Base-by-base conservation (phyloP, 2,329 filamentous ascomycete genomes). In the Epichloe coenophiala region DNA sequence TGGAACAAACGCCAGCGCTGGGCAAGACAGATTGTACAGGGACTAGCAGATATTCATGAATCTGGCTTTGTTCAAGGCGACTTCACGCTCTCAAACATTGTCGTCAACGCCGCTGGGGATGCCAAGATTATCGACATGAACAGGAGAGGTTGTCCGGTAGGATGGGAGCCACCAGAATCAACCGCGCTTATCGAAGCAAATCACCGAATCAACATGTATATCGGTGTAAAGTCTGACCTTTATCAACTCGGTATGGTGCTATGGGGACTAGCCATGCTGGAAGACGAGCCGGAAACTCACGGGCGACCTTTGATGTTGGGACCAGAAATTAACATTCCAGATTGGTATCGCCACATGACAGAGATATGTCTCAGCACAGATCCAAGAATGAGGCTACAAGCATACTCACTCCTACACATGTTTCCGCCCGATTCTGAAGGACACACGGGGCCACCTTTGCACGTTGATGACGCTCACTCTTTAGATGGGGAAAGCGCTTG, bases 111-210 rank as follows among this genome's bases (percentile, higher is more conserved):
- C 12, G 69, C 85, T 42, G 83, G 89, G 61, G 78, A 96, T 61
- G 93, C 91, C 8, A 91, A 94, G 61, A 97, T 98, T 57, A 98
- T 98, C 62, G 93, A 98, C 66, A 96, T 98, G 70, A 98, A 98
- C 69, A 79, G 93, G 50, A 78, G 93, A 59, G 93, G 93, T n/a
- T 98, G 93, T 60, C 93, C 93, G 0, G 87, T 97, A 4, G 91
- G 91, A 23, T 98, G 93, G 93, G 93, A 98, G 58, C 90, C 93
- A 3, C 93, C 93, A 4, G 93, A 98, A 68, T 85, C 94, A 51
- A 84, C 83, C 15, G 78, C 80, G 5, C 80, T 97, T 50, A 88
- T 97, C 54, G 83, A 91, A 56, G 90, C 83, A 65, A 87, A 86
- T 52, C 90, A 96, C 65, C 80, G 88, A 33, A 90, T 98, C 49